These are phyloP conservation scores for Alternaria consortialis DNA, from an alignment of 2,329 filamentous ascomycete genomes.

Conservation along the genomic window DNA sequence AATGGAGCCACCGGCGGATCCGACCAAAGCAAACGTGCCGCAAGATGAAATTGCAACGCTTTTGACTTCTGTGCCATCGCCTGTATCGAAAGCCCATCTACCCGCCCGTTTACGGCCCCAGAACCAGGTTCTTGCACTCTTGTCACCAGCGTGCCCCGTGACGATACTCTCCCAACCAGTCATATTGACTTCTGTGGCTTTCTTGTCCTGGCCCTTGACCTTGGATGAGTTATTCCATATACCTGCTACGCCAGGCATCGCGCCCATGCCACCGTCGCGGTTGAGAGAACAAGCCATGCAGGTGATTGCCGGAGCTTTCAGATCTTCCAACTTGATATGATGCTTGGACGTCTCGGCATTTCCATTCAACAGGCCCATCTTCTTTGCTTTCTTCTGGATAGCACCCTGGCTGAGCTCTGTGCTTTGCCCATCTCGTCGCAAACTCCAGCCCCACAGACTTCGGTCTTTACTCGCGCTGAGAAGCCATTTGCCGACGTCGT, in stretches of 20 bases:
- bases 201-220: slow-evolving; percentile 68
- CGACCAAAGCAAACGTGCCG: slow-evolving; percentile 91
- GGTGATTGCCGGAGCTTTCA: slow-evolving; percentile 92
- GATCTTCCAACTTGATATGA: slow-evolving; percentile 70
- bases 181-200: slow-evolving; percentile 76
- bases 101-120: slow-evolving; percentile 95
- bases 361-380: slow-evolving; percentile 74
- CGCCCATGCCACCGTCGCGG: slow-evolving; percentile 91
- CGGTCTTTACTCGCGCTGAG: slow-evolving; percentile 88
- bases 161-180: slow-evolving; percentile 98
- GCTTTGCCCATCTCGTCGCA: slow-evolving; percentile 93
- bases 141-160: slow-evolving; percentile 87
- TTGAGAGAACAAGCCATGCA: slow-evolving; percentile 92
- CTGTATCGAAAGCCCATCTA: slow-evolving; percentile 89
- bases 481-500: slow-evolving; percentile 91
- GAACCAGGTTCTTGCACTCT: slow-evolving; percentile 92
- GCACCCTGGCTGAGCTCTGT: slow-evolving; percentile 91
- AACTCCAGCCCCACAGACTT: slow-evolving; percentile 95
- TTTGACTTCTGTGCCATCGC: slow-evolving; percentile 80
- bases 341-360: slow-evolving; percentile 66
- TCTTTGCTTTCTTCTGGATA: slow-evolving; percentile 88
- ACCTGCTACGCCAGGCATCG: slow-evolving; percentile 77
- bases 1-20: slow-evolving; percentile 81
- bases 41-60: slow-evolving; percentile 90
- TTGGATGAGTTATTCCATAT: slow-evolving; percentile 82